Percentiles rank a stretch among this genome's conserved stretches.
Evolutionary conservation across 2,329 filamentous ascomycete genomes (phyloP).

Genomic region (Hymenoscyphus occultus): DNA sequence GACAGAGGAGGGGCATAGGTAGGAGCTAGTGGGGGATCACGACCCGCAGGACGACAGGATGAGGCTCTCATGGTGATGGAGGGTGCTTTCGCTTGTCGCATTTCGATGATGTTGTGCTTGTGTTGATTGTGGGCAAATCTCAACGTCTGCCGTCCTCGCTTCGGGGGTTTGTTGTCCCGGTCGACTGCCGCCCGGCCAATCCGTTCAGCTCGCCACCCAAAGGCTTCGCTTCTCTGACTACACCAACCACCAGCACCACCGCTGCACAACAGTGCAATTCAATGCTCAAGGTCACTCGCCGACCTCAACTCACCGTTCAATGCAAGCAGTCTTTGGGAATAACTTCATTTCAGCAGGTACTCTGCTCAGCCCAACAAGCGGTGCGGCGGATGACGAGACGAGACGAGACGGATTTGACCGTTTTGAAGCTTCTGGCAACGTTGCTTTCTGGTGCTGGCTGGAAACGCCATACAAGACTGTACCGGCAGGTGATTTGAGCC

Average conservation of each 20-base stretch:
- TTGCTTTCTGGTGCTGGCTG: not conserved
- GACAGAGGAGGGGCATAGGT: not conserved
- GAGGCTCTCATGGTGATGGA: not conserved
- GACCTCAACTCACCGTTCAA: slow-evolving; percentile 1
- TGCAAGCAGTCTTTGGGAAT: not conserved
- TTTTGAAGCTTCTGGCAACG: not conserved
- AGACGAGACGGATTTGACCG: not conserved
- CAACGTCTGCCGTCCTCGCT: not conserved
- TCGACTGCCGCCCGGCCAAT: not conserved
- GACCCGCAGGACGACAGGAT: not conserved
- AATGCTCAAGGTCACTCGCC: not conserved
- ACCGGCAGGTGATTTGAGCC: not conserved
- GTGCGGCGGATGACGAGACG: not conserved
- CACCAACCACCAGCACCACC: not conserved
- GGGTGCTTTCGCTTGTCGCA: not conserved
- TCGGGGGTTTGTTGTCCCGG: not conserved
- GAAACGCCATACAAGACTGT: not conserved
- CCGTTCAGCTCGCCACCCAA: not conserved
- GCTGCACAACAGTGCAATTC: not conserved
- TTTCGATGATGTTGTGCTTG: not conserved
- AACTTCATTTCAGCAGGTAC: not conserved
- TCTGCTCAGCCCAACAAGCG: not conserved
- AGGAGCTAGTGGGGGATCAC: not conserved
- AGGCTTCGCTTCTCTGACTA: not conserved
- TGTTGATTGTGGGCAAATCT: not conserved